Percentiles rank a stretch among this genome's conserved stretches.
Evolutionary conservation across 352 stramenopile genomes (phyloP).

Genomic region (Pilasporangium apinafurcum): DNA sequence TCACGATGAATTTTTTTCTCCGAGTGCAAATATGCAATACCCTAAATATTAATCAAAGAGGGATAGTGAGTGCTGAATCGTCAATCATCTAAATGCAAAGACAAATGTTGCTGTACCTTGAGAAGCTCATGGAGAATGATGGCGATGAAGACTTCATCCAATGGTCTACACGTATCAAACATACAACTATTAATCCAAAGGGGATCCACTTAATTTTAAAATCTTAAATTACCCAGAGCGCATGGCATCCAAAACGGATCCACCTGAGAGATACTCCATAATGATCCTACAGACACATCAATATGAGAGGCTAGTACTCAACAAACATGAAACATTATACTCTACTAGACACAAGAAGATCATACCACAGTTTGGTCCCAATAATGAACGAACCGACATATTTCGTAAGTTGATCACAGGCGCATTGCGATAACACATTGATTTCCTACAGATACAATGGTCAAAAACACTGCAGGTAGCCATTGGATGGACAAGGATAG

Average conservation of each 20-base stretch:
- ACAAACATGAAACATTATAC: background rate
- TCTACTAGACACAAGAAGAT: background rate
- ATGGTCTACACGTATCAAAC: conserved; percentile 21
- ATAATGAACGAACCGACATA: conserved; percentile 87
- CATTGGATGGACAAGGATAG: too few species aligned
- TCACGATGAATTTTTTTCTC: conserved; percentile 86
- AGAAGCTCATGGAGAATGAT: conserved; percentile 80
- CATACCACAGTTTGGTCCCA: conserved; percentile 71
- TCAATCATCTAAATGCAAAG: background rate
- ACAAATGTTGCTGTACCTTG: conserved; percentile 14
- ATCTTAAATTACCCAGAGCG: conserved; percentile 31
- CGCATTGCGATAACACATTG: conserved; percentile 83
- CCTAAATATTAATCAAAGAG: conserved; percentile 2
- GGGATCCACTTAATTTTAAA: too few species aligned
- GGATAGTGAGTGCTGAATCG: background rate
- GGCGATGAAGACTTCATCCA: conserved; percentile 78
- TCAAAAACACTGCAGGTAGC: background rate
- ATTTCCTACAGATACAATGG: conserved; percentile 67
- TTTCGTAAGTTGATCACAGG: conserved; percentile 85
- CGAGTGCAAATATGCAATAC: conserved; percentile 73
- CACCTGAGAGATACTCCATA: conserved; percentile 92
- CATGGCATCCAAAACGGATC: conserved; percentile 88
- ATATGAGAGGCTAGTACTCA: background rate
- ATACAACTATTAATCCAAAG: too few species aligned
- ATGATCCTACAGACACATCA: conserved; percentile 65